phyloP scores from a whole-genome alignment of 805 yeast species.

The Wickerhamomyces queroliae region DNA sequence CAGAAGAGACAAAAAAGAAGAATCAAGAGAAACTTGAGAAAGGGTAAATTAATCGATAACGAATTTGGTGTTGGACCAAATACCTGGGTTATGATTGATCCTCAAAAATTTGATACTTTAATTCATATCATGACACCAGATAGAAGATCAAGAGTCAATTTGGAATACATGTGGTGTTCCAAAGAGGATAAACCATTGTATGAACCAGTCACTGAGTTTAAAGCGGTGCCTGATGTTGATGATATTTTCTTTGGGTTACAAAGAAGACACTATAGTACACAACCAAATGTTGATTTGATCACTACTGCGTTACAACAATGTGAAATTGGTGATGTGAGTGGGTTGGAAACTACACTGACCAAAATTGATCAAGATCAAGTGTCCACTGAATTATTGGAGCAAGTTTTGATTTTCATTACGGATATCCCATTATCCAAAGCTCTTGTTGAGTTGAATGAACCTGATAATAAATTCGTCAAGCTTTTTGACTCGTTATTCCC shows the following conservation, averaged over 20 bases:
- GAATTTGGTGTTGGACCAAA: conserved; percentile 54
- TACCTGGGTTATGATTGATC: conserved; percentile 81
- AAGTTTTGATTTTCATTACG: conserved; percentile 4
- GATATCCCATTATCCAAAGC: conserved; percentile 2
- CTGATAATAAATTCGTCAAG: neutral
- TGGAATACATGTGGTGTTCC: conserved; percentile 60
- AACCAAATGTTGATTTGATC: conserved; percentile 3
- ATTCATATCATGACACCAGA: conserved; percentile 71
- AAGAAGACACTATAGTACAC: conserved; percentile 34
- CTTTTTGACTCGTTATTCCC: conserved; percentile 13
- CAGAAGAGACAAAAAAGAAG: conserved; percentile 46
- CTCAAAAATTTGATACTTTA: conserved; percentile 53
- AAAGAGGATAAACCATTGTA: conserved; percentile 27
- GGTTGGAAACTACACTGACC: conserved; percentile 1
- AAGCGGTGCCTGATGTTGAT: conserved; percentile 6
- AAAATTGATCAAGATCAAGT: conserved; percentile 3
- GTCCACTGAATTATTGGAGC: conserved; percentile 4
- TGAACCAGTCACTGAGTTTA: conserved; percentile 5
- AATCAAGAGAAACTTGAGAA: conserved; percentile 43
- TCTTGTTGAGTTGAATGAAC: neutral
- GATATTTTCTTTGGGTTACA: conserved; percentile 41
- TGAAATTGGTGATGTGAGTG: conserved; percentile 7
- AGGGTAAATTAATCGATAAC: conserved; percentile 44
- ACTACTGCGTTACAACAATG: conserved; percentile 9
- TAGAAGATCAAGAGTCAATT: conserved; percentile 59